These are phyloP conservation scores for Lactarius vividus DNA, from an alignment of 768 basidiomycete genomes.

Conservation along the genomic window DNA sequence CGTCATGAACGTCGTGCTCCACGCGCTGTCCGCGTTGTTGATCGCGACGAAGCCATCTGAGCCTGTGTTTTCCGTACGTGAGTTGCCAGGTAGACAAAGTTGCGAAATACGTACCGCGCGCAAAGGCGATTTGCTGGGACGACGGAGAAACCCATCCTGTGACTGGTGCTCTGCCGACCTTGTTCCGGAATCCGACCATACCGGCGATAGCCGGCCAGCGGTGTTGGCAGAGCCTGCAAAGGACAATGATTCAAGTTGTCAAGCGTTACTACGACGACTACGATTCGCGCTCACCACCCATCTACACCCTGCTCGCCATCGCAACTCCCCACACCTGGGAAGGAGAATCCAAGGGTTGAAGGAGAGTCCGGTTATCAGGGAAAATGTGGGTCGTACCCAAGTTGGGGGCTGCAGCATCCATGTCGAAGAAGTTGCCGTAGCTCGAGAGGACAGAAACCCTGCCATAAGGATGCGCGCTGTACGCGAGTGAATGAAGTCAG, in stretches of 20 bases:
- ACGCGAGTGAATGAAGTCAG: neutral
- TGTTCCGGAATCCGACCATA: constrained; percentile 61
- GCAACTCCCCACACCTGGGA: constrained; percentile 48
- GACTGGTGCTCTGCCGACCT: constrained; percentile 49
- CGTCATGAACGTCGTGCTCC: constrained; percentile 57
- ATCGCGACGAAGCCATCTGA: constrained; percentile 61
- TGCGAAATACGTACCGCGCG: constrained; percentile 42
- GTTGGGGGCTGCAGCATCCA: constrained; percentile 60
- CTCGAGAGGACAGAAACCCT: constrained; percentile 62
- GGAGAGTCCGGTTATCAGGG: neutral
- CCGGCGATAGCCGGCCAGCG: constrained; percentile 55
- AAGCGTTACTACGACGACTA: neutral
- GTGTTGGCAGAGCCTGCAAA: constrained; percentile 57
- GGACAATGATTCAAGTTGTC: neutral
- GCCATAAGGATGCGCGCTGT: constrained; percentile 58
- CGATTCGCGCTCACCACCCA: constrained; percentile 40
- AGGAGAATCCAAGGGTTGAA: neutral
- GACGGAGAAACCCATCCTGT: constrained; percentile 58
- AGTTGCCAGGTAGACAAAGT: neutral
- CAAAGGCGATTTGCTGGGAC: constrained; percentile 62
- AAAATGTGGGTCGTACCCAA: constrained; percentile 37
- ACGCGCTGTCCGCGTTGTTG: constrained; percentile 57
- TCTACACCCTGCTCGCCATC: constrained; percentile 45
- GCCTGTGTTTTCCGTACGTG: constrained; percentile 35
- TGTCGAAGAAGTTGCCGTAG: constrained; percentile 46